A percentile compares a stretch with the other conserved stretches of the same genome.
These are phyloP conservation scores for Rhizophagus sp. DNA, from an alignment of 192 early-diverging fungal genomes.

Conservation along the genomic window DNA sequence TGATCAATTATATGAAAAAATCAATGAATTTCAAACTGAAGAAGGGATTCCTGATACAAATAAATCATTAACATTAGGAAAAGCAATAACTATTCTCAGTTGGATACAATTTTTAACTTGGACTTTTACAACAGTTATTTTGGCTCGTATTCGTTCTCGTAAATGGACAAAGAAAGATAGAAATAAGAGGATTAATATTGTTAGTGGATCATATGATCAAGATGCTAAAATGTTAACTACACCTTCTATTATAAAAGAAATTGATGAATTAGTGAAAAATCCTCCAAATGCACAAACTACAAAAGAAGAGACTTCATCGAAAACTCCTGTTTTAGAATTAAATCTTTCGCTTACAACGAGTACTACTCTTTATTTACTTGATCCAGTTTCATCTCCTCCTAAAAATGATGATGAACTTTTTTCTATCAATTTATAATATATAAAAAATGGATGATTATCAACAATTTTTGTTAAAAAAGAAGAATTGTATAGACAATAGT, in stretches of 20 bases:
- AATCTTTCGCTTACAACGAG: neutral
- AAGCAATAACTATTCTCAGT: neutral
- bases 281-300: neutral
- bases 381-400: neutral
- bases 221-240: neutral
- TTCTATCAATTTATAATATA: neutral
- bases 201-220: neutral
- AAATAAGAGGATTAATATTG: neutral
- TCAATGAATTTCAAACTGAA: no score
- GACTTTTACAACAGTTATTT: neutral
- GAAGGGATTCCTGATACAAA: neutral
- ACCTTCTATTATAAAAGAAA: neutral
- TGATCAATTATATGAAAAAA: neutral
- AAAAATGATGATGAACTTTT: neutral
- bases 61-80: neutral
- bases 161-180: neutral
- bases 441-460: no score
- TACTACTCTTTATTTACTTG: neutral
- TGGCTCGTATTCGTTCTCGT: neutral
- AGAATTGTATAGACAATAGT: no score
- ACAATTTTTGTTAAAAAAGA: no score
- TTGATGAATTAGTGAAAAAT: neutral
- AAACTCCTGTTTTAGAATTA: neutral
- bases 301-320: neutral
- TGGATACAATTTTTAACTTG: neutral